Base-by-base conservation (phyloP, 2,329 filamentous ascomycete genomes). In the Sporothrix luriei region DNA sequence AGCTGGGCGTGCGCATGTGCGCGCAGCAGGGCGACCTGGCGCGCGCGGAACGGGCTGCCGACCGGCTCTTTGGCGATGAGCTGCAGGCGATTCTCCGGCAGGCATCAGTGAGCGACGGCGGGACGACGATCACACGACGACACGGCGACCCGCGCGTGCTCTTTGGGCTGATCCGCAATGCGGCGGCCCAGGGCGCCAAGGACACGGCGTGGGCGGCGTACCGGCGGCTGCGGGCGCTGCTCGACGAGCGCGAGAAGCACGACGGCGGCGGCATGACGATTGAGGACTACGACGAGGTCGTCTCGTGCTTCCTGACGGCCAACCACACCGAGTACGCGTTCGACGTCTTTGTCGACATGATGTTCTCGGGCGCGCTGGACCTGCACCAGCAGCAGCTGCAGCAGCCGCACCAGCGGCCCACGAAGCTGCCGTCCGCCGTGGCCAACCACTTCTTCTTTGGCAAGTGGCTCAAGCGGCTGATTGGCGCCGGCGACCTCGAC, bases 301-400 rank as follows among this genome's bases (percentile, higher is more conserved):
- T 90, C 61, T 84, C 90, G 24, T 86, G 86, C 57, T 92, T 97
- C 75, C 80, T 97, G 33, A 83, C 88, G 26, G 84, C 87, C 7
- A 86, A 88, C 68, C 84, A 89, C 70, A 83, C 87, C 6, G 85
- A 90, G 71, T 84, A 89, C 71, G 92, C 91, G 0, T 84, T 94
- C 68, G 87, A 88, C 68, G 87, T 92, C 0, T 97, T 97, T 78
- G 91, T 90, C 74, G 92, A 97, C 77, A 96, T 97, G 93, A 93
- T 97, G 88, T 87, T 88, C 70, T 85, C 86, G 4, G 85, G 85
- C 5, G 77, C 82, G 57, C 78, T 87, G 68, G 82, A 86, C 69
- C 75, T 86, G 64, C 80, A 80, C 66, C 80, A 80, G 70, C 76
- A 74, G 65, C 74, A 76, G 9, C 77, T 75, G 14, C 26, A 40